Evolutionary conservation across 1,139 yeast genomes (phyloP).

Genomic region (Entelexis sorbosivorans): DNA sequence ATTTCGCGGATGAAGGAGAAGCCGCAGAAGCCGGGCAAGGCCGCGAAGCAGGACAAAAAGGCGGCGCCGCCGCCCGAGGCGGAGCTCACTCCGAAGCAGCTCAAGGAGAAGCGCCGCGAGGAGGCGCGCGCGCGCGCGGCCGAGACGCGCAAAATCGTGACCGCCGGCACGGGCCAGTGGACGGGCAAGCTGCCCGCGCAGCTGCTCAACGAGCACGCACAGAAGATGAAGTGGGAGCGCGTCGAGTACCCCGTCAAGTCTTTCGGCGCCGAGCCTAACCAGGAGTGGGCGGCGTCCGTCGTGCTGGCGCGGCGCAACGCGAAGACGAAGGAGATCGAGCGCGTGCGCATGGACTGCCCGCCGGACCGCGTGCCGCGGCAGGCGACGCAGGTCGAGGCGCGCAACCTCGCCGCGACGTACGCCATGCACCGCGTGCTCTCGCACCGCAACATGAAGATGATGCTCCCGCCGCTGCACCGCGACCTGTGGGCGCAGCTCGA

Average conservation of each 20-base stretch:
- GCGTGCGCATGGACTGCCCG: slow-evolving; percentile 54
- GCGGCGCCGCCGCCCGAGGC: slow-evolving; percentile 11
- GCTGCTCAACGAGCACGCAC: slow-evolving; percentile 75
- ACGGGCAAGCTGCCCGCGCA: slow-evolving; percentile 91
- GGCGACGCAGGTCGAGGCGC: slow-evolving; percentile 75
- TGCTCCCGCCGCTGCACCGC: slow-evolving; percentile 72
- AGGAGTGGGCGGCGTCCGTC: slow-evolving; percentile 46
- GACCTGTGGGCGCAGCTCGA: slow-evolving; percentile 69
- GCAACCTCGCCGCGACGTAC: slow-evolving; percentile 83
- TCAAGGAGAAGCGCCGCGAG: slow-evolving; percentile 24
- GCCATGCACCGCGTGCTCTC: slow-evolving; percentile 71
- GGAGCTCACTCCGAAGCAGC: slow-evolving; percentile 24
- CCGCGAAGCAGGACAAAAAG: slow-evolving; percentile 16
- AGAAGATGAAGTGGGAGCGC: slow-evolving; percentile 79
- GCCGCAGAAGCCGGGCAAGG: slow-evolving; percentile 18
- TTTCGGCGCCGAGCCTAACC: slow-evolving; percentile 25
- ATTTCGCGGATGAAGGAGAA: slow-evolving; percentile 15
- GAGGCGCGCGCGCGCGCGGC: slow-evolving; percentile 25
- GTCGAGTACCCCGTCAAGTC: slow-evolving; percentile 33
- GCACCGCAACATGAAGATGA: slow-evolving; percentile 74
- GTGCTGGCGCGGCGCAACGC: slow-evolving; percentile 65
- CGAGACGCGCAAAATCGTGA: slow-evolving; percentile 28
- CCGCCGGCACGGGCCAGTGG: slow-evolving; percentile 61
- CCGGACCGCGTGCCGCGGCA: slow-evolving; percentile 44
- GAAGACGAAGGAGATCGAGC: slow-evolving; percentile 57